Conservation (phyloP, 805 yeast genomes). For the Yamadazyma endophytica region DNA sequence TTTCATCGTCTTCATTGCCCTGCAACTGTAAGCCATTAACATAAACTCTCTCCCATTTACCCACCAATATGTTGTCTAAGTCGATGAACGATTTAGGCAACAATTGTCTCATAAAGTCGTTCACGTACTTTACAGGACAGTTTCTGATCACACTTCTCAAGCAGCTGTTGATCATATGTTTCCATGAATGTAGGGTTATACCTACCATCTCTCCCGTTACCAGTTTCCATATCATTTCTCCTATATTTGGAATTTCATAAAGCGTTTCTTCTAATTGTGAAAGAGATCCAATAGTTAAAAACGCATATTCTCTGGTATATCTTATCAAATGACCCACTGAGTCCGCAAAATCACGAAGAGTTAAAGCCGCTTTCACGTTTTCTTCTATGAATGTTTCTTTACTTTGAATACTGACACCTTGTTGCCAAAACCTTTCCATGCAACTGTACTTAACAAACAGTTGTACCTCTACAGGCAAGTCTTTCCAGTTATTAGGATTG, state of each 20-base stretch:
- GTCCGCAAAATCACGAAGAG: slow-evolving; percentile 94
- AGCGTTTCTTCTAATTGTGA: slow-evolving; percentile 86
- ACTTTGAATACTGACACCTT: slow-evolving; percentile 91
- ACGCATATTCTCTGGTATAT: slow-evolving; percentile 94
- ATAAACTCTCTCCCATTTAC: slow-evolving; percentile 70
- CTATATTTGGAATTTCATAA: slow-evolving; percentile 81
- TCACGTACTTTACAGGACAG: slow-evolving; percentile 73
- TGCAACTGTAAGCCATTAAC: slow-evolving; percentile 53
- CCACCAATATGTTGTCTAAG: slow-evolving; percentile 68
- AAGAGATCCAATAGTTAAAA: slow-evolving; percentile 82
- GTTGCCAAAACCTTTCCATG: slow-evolving; percentile 96
- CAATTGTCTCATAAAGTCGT: slow-evolving; percentile 68
- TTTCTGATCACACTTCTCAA: slow-evolving; percentile 81
- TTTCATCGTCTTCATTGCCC: slow-evolving; percentile 68
- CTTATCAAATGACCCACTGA: slow-evolving; percentile 94
- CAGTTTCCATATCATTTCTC: slow-evolving; percentile 73
- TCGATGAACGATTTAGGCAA: slow-evolving; percentile 73
- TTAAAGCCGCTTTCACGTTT: slow-evolving; percentile 88
- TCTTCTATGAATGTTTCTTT: slow-evolving; percentile 93
- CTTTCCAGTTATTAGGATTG: slow-evolving; percentile 88
- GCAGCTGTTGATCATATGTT: slow-evolving; percentile 89
- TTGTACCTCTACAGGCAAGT: slow-evolving; percentile 84
- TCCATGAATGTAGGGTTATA: slow-evolving; percentile 92
- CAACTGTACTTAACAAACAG: slow-evolving; percentile 87
- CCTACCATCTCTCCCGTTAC: slow-evolving; percentile 84